phyloP scores from a whole-genome alignment of 1,284 basidiomycete genomes.

The Sanghuangporus weigelae region DNA sequence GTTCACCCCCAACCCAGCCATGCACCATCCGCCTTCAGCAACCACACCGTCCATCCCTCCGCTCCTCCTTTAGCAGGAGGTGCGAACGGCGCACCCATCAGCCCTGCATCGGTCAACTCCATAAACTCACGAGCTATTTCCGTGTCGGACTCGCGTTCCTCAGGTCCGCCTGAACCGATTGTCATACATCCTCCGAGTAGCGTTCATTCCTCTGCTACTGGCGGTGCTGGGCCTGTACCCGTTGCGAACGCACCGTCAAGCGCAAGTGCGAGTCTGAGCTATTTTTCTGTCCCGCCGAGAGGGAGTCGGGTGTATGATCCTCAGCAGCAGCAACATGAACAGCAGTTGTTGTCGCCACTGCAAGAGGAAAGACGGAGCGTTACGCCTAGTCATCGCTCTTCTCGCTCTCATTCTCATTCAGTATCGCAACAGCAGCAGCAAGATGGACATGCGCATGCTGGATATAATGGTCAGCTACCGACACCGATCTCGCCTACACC shows the following conservation, averaged over 20 bases:
- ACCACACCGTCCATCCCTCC: background rate
- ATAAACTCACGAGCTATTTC: constrained; percentile 4
- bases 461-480: background rate
- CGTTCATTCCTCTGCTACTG: background rate
- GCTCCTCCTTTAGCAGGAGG: background rate
- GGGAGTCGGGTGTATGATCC: background rate
- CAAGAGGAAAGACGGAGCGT: background rate
- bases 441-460: background rate
- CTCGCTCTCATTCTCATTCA: constrained; percentile 7
- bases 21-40: background rate
- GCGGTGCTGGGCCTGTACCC: background rate
- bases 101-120: background rate
- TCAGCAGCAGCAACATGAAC: background rate
- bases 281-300: background rate
- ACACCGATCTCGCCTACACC: background rate
- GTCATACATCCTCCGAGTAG: constrained; percentile 10
- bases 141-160: background rate
- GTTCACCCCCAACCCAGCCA: background rate
- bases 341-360: background rate
- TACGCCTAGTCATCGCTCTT: background rate
- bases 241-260: constrained; percentile 1
- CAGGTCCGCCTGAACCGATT: constrained; percentile 8
- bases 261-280: constrained; percentile 3
- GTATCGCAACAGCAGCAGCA: background rate
- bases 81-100: background rate